Base-by-base conservation (phyloP, 2,329 filamentous ascomycete genomes). In the Epichloe festucae region DNA sequence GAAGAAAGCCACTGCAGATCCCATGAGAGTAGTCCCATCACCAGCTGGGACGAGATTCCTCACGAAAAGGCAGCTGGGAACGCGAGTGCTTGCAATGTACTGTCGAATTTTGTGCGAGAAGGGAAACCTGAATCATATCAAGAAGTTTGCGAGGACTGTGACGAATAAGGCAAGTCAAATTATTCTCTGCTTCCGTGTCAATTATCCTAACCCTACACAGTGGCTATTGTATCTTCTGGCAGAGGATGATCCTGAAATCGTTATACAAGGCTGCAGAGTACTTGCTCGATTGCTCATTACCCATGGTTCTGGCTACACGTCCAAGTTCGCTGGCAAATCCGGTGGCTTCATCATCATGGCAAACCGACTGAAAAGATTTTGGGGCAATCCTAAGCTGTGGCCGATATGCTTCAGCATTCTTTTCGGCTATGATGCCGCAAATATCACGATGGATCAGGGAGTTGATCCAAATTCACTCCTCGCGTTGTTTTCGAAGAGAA, bases 191-290 rank as follows among this genome's bases (percentile, higher is more conserved):
- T 15, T 6, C 11, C 14, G 10, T 19, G 23, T 15, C 21, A n/a
- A 19, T 27, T 5, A 27, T 5, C 19, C 56, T 63, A 52, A 65
- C 51, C 17, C 23, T 27, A 5, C 23, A 3, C 57, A 91, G 84
- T 96, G 90, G 90, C 77, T 95, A 14, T 72, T 98, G 14, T 95
- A 96, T 66, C 78, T 98, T 14, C 76, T 97, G 48, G 88, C 88
- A 7, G 90, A 96, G 63, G 81, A 87, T 55, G 87, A 97, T 53
- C 77, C 87, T 5, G 85, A 89, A 57, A 84, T 95, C 21, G 85
- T 96, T 11, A 75, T 89, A 14, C 78, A 89, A 49, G 88, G 87
- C 14, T 79, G 82, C 58, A 90, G 86, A 61, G 91, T 98, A 49
- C 72, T 98, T 23, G 84, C 89, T 23, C 82, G 89, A 39, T 76